phyloP scores from a whole-genome alignment of 306 rosid species.

The Astragalus membranaceus region DNA sequence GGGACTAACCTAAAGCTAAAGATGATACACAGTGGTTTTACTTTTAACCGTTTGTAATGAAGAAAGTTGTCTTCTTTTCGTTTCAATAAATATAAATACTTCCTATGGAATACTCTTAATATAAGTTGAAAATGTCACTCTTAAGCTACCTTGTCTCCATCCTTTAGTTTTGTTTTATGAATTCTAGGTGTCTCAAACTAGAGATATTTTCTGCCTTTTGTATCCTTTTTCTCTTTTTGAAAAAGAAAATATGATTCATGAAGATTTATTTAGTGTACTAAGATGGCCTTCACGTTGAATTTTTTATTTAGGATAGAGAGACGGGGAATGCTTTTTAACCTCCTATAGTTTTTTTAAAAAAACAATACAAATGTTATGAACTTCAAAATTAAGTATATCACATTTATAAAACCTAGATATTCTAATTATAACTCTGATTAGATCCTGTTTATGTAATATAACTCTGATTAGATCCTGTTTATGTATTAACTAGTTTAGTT shows the following conservation, averaged over 20 bases:
- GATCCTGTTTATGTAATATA: too few relatives aligned
- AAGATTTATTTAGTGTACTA: neutral
- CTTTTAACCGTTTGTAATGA: slow-evolving; percentile 35
- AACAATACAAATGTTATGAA: too few relatives aligned
- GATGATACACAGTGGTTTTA: neutral
- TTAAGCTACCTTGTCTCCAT: slow-evolving; percentile 14
- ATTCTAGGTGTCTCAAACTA: neutral
- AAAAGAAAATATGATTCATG: neutral
- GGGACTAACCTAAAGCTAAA: slow-evolving; percentile 68
- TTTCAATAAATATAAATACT: slow-evolving; percentile 12
- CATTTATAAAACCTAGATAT: too few relatives aligned
- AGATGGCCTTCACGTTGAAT: too few relatives aligned
- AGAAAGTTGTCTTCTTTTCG: slow-evolving; percentile 48
- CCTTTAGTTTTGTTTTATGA: neutral
- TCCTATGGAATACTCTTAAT: slow-evolving; percentile 16
- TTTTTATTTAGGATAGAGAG: too few relatives aligned
- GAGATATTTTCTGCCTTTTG: neutral
- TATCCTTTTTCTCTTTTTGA: neutral
- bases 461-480: too few relatives aligned
- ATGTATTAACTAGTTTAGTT: too few relatives aligned
- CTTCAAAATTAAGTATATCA: too few relatives aligned
- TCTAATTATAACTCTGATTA: too few relatives aligned
- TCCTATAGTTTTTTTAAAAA: too few relatives aligned
- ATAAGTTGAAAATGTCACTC: slow-evolving; percentile 12
- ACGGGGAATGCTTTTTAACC: too few relatives aligned